Conservation (phyloP, 2,329 filamentous ascomycete species). For the Simplicillium sp. region DNA sequence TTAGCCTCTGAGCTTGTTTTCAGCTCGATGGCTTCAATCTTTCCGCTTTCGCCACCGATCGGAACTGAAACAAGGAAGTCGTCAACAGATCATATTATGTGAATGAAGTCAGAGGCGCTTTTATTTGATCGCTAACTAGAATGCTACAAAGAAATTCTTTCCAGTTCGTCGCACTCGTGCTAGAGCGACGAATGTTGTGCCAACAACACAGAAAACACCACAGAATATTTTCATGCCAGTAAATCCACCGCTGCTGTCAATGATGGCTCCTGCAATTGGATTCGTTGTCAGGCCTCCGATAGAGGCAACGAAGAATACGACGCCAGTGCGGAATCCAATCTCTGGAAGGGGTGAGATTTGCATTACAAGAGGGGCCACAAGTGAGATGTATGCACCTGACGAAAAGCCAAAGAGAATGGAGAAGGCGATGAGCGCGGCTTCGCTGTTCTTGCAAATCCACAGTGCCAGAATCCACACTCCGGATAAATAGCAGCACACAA, state of each 20-base stretch:
- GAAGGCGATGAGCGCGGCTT: slow-evolving; percentile 17
- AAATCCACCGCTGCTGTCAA: slow-evolving; percentile 18
- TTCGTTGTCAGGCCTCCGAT: slow-evolving; percentile 47
- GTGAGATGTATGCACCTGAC: slow-evolving; percentile 22
- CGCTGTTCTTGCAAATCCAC: slow-evolving; percentile 21
- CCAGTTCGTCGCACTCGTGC: slow-evolving; percentile 17
- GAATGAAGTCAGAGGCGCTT: no score
- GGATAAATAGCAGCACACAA: slow-evolving; percentile 31
- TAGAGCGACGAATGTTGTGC: slow-evolving; percentile 15
- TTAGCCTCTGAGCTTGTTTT: no score
- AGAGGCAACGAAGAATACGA: slow-evolving; percentile 41
- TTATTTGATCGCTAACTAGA: slow-evolving; percentile 8
- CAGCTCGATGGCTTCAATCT: no score
- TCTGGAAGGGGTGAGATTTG: slow-evolving; percentile 46
- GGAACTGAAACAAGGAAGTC: no score
- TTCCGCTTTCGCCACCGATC: no score
- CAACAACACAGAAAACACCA: slow-evolving; percentile 19
- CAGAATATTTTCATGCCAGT: slow-evolving; percentile 26
- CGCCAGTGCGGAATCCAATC: slow-evolving; percentile 36
- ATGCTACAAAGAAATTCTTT: slow-evolving; percentile 13
- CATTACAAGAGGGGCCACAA: slow-evolving; percentile 20
- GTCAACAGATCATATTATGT: no score
- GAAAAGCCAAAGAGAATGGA: slow-evolving; percentile 23
- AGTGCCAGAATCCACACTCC: slow-evolving; percentile 22
- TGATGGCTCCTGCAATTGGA: slow-evolving; percentile 43